Conservation (phyloP, 352 stramenopile species). For the Globisporangium recalcitrans region DNA sequence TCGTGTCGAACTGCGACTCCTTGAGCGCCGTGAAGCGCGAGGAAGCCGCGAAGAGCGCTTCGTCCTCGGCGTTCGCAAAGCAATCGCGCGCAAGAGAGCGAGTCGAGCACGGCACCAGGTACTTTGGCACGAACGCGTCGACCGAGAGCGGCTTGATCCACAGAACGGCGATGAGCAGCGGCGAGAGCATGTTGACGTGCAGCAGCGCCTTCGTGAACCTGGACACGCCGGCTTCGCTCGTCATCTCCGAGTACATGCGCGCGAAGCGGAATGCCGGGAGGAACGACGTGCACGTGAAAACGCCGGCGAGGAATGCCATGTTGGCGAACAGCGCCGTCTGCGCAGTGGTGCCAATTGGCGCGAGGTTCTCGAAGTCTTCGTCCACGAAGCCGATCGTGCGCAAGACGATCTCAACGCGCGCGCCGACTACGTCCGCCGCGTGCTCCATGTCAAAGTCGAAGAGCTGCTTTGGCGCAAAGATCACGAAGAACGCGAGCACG, state of each 20-base stretch:
- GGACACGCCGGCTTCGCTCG: slow-evolving; percentile 32
- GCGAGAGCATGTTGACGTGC: slow-evolving; percentile 68
- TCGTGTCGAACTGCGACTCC: slow-evolving; percentile 47
- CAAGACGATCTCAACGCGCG: slow-evolving; percentile 44
- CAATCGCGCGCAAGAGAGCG: slow-evolving; percentile 48
- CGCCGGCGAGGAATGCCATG: slow-evolving; percentile 34
- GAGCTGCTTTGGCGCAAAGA: slow-evolving; percentile 48
- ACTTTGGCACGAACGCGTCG: slow-evolving; percentile 39
- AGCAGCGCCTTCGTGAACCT: slow-evolving; percentile 40
- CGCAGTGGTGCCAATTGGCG: slow-evolving; percentile 23
- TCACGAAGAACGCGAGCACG: slow-evolving; percentile 52
- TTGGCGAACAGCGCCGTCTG: slow-evolving; percentile 29
- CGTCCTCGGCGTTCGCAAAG: slow-evolving; percentile 29
- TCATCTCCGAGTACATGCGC: slow-evolving; percentile 75
- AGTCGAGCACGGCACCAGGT: slow-evolving; percentile 43
- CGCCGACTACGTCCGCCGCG: slow-evolving; percentile 30
- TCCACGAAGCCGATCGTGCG: slow-evolving; percentile 55
- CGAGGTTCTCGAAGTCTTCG: slow-evolving; percentile 47
- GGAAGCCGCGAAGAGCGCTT: slow-evolving; percentile 14
- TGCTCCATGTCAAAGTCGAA: slow-evolving; percentile 68
- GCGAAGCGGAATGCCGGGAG: slow-evolving; percentile 72
- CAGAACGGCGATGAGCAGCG: slow-evolving; percentile 42
- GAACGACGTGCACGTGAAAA: slow-evolving; percentile 64
- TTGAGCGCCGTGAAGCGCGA: slow-evolving; percentile 25
- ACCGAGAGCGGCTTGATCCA: slow-evolving; percentile 53